Evolutionary conservation across 2,329 filamentous ascomycete species (phyloP), one percentile per base, ranked within the genome.

Genomic region (Pseudonectria buxi): DNA sequence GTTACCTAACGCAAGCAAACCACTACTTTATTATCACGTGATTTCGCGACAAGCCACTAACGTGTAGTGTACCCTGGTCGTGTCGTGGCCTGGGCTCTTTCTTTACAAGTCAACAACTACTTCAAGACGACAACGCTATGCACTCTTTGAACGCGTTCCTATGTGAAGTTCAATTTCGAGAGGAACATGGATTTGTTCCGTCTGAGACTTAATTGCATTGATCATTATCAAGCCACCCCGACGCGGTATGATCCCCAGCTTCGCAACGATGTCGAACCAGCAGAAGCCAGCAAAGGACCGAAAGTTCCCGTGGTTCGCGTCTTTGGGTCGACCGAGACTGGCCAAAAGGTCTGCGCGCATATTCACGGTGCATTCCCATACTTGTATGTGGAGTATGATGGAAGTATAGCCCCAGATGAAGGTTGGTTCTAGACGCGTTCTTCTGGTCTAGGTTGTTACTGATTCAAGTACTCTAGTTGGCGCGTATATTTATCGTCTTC

Each of bases 331-430:
- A 95, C 90, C 1, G 87, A 94, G 58, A 92, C 87, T 0, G 92
- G 92, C 0, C 89, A 96, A 63, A 95, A 94, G 56, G 87, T 95
- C 12, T 95, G 92, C 64, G 86, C 86, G 22, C 92, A 98, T 65
- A 78, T 98, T 37, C 92, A 96, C 61, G 92, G 94, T 41, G 88
- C 86, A 14, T 89, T 98, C 52, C 92, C 92, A 2, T 98, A 98
- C 56, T 68, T 96, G n/a, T 96, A 88, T 57, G 71, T 98, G 37
- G 83, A 90, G 58, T 95, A 95, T 58, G 68, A 73, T 31, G 88
- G 85, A 14, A 74, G 74, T 48, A 60, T 92, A 41, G 71, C 70
- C 27, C 67, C 72, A 9, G 73, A 83, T 44, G 73, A 81, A 57
- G 83, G 86, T 89, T 61, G 56, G 75, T 40, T 18, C 10, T 14